Evolutionary conservation across 2,329 filamentous ascomycete species (phyloP).

Genomic region (Talaromyces sp.): DNA sequence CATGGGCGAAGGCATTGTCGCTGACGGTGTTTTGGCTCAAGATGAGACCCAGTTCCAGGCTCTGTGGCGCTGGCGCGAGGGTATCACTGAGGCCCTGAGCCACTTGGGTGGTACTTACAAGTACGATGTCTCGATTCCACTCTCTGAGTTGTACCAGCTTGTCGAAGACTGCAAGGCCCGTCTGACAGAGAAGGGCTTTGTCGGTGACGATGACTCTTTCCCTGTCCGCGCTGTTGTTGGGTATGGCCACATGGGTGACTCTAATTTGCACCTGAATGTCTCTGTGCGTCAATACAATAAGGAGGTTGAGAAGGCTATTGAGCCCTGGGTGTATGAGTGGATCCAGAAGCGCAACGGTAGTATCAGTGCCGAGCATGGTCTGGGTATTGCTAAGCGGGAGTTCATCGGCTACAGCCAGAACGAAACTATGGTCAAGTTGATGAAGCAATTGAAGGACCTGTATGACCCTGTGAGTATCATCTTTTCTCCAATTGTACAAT

Average conservation of each 20-base stretch:
- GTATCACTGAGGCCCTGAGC: constrained; percentile 83
- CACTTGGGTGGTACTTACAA: constrained; percentile 97
- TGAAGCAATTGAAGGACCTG: constrained; percentile 92
- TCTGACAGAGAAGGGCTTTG: constrained; percentile 72
- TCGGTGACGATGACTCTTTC: constrained; percentile 73
- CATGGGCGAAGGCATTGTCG: constrained; percentile 82
- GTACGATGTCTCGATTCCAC: constrained; percentile 94
- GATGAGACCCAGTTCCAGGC: constrained; percentile 85
- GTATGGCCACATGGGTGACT: constrained; percentile 98
- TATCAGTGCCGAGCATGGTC: constrained; percentile 94
- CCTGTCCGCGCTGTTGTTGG: constrained; percentile 90
- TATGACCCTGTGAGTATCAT: constrained; percentile 81
- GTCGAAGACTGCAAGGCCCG: constrained; percentile 81
- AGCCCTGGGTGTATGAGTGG: constrained; percentile 98
- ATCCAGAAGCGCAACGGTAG: constrained; percentile 83
- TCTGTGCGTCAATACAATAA: constrained; percentile 81
- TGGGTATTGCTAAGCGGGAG: constrained; percentile 93
- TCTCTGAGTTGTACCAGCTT: constrained; percentile 81
- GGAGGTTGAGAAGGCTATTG: constrained; percentile 80
- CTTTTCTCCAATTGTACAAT: too few relatives aligned
- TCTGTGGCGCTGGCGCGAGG: constrained; percentile 92
- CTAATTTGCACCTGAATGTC: constrained; percentile 92
- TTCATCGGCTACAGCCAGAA: constrained; percentile 92
- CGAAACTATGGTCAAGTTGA: constrained; percentile 82
- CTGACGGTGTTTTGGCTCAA: constrained; percentile 88